These are phyloP conservation scores for Coemansia sp. DNA, from an alignment of 192 early-diverging fungal species.

Conservation along the genomic window DNA sequence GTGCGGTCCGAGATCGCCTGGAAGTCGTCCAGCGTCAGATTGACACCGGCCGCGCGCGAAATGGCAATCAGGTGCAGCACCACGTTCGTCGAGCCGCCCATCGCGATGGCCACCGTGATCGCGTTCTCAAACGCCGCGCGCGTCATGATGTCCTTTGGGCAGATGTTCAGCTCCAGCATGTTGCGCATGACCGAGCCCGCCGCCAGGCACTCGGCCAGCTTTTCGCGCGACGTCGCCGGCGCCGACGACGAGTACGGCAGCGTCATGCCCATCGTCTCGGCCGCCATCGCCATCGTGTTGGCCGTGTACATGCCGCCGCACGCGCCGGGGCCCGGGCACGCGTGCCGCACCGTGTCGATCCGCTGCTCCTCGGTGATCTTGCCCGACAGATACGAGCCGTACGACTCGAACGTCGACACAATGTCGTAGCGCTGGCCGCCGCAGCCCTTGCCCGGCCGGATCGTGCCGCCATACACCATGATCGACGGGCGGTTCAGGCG, in stretches of 20 bases:
- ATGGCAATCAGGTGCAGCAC: conserved; percentile 94
- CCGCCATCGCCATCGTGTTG: conserved; percentile 96
- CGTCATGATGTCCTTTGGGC: conserved; percentile 96
- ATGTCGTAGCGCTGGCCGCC: conserved; percentile 78
- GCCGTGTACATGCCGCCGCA: conserved; percentile 99
- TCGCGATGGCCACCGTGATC: conserved; percentile 87
- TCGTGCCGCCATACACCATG: conserved; percentile 99
- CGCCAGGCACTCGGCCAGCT: conserved; percentile 82
- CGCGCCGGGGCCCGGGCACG: conserved; percentile 89
- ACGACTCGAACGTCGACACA: conserved; percentile 96
- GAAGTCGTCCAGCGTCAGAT: conserved; percentile 92
- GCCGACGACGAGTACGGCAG: conserved; percentile 94
- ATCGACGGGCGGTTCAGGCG: conserved; percentile 94
- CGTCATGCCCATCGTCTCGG: conserved; percentile 97
- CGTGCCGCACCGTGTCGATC: conserved; percentile 64
- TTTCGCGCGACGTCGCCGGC: conserved; percentile 87
- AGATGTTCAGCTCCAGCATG: conserved; percentile 89
- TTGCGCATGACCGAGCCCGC: conserved; percentile 87
- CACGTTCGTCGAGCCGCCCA: conserved; percentile 98
- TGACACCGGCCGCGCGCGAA: conserved; percentile 78
- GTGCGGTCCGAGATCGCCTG: conserved; percentile 84
- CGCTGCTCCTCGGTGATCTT: conserved; percentile 87
- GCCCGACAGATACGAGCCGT: conserved; percentile 91
- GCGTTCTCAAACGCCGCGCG: conserved; percentile 94
- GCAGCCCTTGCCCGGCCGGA: conserved; percentile 68